Conservation (phyloP, 192 early-diverging fungal species). For the Backusella psychrophila region DNA sequence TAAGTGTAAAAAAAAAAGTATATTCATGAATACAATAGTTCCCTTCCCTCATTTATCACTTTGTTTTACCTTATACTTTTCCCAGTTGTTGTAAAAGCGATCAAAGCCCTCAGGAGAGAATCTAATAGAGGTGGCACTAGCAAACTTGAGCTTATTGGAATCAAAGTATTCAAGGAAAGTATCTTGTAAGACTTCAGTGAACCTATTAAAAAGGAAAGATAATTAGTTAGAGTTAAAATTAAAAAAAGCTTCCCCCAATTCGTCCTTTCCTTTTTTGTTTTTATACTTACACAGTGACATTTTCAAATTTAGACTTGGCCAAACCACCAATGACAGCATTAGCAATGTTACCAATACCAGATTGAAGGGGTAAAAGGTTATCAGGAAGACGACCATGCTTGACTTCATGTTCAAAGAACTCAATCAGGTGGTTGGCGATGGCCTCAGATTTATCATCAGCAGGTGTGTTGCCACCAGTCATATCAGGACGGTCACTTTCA, state of each 20-base stretch:
- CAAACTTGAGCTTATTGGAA: conserved; percentile 29
- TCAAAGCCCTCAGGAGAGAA: conserved; percentile 44
- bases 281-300: conserved; percentile 40
- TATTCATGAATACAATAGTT: not conserved
- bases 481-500: conserved; percentile 34
- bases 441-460: conserved; percentile 25
- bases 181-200: conserved; percentile 45
- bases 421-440: conserved; percentile 39
- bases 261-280: not conserved
- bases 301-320: conserved; percentile 32
- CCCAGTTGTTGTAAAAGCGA: conserved; percentile 41
- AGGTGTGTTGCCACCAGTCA: conserved; percentile 29
- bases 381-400: conserved; percentile 36
- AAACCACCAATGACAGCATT: conserved; percentile 45
- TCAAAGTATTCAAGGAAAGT: conserved; percentile 44
- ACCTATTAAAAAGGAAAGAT: conserved; percentile 10
- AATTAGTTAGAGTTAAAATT: not conserved
- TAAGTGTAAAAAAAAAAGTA: not conserved
- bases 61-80: conserved; percentile 29
- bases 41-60: not conserved
- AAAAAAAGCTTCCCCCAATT: not conserved
- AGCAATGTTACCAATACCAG: conserved; percentile 46
- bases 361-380: conserved; percentile 36
- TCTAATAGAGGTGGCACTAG: conserved; percentile 36
- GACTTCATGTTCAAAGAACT: conserved; percentile 42